Evolutionary conservation across 345 rosid species (phyloP), one percentile per base, ranked within the genome.

Genomic region (Camelina neglecta): DNA sequence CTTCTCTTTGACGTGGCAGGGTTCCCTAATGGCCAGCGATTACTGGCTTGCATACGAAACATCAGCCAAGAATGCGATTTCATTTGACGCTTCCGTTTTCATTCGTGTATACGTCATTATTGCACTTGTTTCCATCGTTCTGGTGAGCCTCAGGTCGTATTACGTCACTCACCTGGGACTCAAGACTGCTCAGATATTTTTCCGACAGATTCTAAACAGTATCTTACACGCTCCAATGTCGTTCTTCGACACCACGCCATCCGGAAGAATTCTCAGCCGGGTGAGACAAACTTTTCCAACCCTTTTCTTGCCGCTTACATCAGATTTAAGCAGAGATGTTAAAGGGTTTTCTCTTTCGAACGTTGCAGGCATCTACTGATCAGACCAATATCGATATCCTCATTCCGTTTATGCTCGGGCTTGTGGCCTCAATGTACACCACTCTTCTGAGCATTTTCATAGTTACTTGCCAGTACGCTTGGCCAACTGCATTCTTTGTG

Each of bases 171-270:
- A 80, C 47, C 69, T 92, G 84, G 97, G 97, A 42, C 93, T 94
- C 62, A 86, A 86, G 83, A 92, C 98, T 0, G 86, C 96, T 21
- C 97, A 92, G 69, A 90, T 79, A 4, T 89, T 89, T 80, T 92
- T 94, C 60, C 54, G 68, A 11, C 91, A 86, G 72, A 92, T 94
- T 61, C 96, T 94, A 79, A 74, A 68, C 44, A 92, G 98, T 71
- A 84, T 92, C 85, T 75, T 94, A 85, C 97, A 89, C 7, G 97
- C 98, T 11, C 98, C 98, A n/a, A 92, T 94, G 91, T 92, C 97
- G 1, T 94, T 94, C 79, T 94, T 94, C 26, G 98, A 94, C 76
- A 92, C 98, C 73, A 94, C 97, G 7, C 96, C 98, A 70, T 94
- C 97, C 0, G 98, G 98, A 79, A 88, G 97, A 81, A 92, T 92